A percentile compares a stretch with the other conserved stretches of the same genome.
phyloP scores from a whole-genome alignment of 352 stramenopile species.

The Porosira glacialis region DNA sequence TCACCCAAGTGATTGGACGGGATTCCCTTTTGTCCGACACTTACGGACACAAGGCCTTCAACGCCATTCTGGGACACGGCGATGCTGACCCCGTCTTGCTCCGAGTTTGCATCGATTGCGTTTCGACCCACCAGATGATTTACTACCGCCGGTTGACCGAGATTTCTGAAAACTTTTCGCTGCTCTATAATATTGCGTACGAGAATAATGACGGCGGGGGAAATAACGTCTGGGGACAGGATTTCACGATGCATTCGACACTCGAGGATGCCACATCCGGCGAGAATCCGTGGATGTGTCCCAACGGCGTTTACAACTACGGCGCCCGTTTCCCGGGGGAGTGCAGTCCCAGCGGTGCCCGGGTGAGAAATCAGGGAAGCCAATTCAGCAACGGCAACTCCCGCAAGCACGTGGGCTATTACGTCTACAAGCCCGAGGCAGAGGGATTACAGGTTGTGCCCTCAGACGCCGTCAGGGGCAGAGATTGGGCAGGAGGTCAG shows the following conservation, averaged over 20 bases:
- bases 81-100: background rate
- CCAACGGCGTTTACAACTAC: conserved; percentile 21
- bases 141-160: conserved; percentile 41
- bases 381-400: conserved; percentile 16
- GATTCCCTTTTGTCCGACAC: conserved; percentile 10
- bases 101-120: conserved; percentile 29
- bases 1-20: conserved; percentile 38
- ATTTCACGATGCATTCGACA: conserved; percentile 47
- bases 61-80: background rate
- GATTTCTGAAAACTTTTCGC: conserved; percentile 24
- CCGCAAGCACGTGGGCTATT: conserved; percentile 35
- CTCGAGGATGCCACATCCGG: conserved; percentile 45
- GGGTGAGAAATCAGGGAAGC: conserved; percentile 23
- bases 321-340: conserved; percentile 21
- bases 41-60: background rate
- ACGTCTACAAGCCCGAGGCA: conserved; percentile 35
- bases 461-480: conserved; percentile 2
- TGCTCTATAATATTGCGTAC: conserved; percentile 40
- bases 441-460: background rate
- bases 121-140: conserved; percentile 29
- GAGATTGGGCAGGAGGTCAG: background rate
- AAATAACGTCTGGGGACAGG: conserved; percentile 28
- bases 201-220: conserved; percentile 17
- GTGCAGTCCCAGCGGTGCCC: conserved; percentile 29
- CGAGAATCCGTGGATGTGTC: conserved; percentile 38